Evolutionary conservation across 2,329 filamentous ascomycete genomes (phyloP).

Genomic region (Thielaviopsis ethacetica): DNA sequence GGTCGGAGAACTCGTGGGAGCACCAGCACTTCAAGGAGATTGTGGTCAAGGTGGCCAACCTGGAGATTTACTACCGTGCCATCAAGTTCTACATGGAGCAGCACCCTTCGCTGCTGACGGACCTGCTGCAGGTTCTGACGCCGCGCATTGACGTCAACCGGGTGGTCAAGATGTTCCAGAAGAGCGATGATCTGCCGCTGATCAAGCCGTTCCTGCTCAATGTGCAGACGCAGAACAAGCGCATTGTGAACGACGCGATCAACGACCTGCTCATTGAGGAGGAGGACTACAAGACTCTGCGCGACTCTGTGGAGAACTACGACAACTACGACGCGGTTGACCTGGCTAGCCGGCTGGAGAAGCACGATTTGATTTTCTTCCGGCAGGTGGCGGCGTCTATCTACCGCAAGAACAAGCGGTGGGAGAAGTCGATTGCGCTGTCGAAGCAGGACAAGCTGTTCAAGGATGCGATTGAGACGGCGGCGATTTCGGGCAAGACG

Average conservation of each 20-base stretch:
- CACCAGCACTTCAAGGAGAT: conserved; percentile 99
- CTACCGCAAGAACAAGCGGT: conserved; percentile 99
- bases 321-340: conserved; percentile 98
- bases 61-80: conserved; percentile 97
- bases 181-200: conserved; percentile 91
- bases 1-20: conserved; percentile 93
- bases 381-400: conserved; percentile 95
- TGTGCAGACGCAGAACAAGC: conserved; percentile 95
- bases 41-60: conserved; percentile 88
- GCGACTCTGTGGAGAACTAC: conserved; percentile 95
- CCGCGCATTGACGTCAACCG: conserved; percentile 92
- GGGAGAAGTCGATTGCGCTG: conserved; percentile 95
- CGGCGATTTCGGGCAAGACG: conserved; percentile 75
- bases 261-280: conserved; percentile 97
- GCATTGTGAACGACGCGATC: conserved; percentile 92
- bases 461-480: conserved; percentile 98
- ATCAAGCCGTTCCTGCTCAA: conserved; percentile 98
- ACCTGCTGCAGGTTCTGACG: conserved; percentile 83
- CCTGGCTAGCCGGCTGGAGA: conserved; percentile 80
- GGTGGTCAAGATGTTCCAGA: conserved; percentile 98
- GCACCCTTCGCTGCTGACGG: conserved; percentile 89
- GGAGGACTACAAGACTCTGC: conserved; percentile 96
- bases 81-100: conserved; percentile 96
- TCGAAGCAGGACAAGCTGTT: conserved; percentile 99
- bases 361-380: conserved; percentile 98